Conservation (phyloP, 2,329 filamentous ascomycete species). For the Ophiostoma sp. region DNA sequence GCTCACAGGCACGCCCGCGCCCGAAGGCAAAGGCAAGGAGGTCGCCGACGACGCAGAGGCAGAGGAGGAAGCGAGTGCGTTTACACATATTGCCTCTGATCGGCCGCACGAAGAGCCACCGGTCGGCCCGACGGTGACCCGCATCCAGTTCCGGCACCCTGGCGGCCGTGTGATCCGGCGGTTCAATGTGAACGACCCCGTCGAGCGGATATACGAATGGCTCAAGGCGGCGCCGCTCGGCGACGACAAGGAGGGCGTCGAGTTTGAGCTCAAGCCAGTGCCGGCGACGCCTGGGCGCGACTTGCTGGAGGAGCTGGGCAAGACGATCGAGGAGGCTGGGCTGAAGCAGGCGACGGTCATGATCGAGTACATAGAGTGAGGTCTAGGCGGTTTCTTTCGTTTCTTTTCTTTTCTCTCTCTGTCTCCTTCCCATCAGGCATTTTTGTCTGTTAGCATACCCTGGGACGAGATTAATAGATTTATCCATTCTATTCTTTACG, state of each 20-base stretch:
- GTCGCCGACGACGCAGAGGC: slow-evolving; percentile 32
- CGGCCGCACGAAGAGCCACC: slow-evolving; percentile 74
- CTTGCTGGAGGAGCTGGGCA: slow-evolving; percentile 67
- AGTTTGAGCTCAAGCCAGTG: slow-evolving; percentile 85
- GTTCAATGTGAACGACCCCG: slow-evolving; percentile 71
- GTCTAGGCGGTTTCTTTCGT: too few species aligned
- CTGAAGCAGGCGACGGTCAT: slow-evolving; percentile 92
- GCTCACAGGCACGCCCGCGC: slow-evolving; percentile 52
- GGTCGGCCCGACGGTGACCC: slow-evolving; percentile 58
- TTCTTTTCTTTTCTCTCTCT: neutral
- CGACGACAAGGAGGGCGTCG: slow-evolving; percentile 68
- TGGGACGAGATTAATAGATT: slow-evolving; percentile 4
- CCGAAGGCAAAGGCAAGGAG: slow-evolving; percentile 49
- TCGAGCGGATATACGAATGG: slow-evolving; percentile 89
- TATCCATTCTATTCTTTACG: neutral
- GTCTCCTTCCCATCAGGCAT: neutral
- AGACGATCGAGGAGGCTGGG: slow-evolving; percentile 72
- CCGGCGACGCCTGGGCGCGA: slow-evolving; percentile 61
- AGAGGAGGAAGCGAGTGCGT: slow-evolving; percentile 41
- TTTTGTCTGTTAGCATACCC: slow-evolving; percentile 9
- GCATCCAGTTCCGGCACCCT: slow-evolving; percentile 88
- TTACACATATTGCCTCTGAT: slow-evolving; percentile 64
- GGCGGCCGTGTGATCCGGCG: slow-evolving; percentile 78
- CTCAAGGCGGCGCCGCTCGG: slow-evolving; percentile 75
- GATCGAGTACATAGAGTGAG: slow-evolving; percentile 72